A percentile compares a stretch with the other conserved stretches of the same genome.
Conservation (phyloP, 2,329 filamentous ascomycete species). For the Magnaporthales sp. region DNA sequence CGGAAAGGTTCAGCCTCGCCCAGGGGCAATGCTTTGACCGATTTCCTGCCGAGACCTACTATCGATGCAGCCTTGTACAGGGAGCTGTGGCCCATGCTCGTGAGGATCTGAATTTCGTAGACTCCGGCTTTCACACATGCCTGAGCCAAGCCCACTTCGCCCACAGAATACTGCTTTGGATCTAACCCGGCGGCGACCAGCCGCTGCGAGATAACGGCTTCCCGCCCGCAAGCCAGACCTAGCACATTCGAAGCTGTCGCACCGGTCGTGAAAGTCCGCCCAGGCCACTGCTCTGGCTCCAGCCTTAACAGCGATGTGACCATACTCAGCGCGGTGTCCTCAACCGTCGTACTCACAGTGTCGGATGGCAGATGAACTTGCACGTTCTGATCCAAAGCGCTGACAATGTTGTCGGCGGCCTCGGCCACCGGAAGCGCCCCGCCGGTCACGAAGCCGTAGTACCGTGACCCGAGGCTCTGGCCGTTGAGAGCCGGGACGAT, state of each 20-base stretch:
- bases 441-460: constrained; percentile 87
- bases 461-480: constrained; percentile 55
- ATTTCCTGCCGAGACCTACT: constrained; percentile 65
- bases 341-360: constrained; percentile 66
- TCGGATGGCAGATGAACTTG: constrained; percentile 73
- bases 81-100: constrained; percentile 76
- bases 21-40: constrained; percentile 52
- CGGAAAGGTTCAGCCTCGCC: constrained; percentile 52
- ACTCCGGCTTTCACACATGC: constrained; percentile 59
- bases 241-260: constrained; percentile 75
- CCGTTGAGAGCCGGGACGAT: constrained; percentile 56
- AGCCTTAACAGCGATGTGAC: constrained; percentile 60
- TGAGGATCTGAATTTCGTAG: constrained; percentile 64
- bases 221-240: constrained; percentile 58
- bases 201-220: constrained; percentile 44
- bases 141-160: constrained; percentile 58
- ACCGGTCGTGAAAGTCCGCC: constrained; percentile 47
- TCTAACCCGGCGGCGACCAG: constrained; percentile 16
- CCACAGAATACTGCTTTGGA: constrained; percentile 38
- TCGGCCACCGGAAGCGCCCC: constrained; percentile 70
- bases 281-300: constrained; percentile 49
- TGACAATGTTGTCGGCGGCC: constrained; percentile 78
- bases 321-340: constrained; percentile 63
- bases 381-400: constrained; percentile 73
- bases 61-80: constrained; percentile 76